These are phyloP conservation scores for Umbelopsis sp. DNA, from an alignment of 192 early-diverging fungal genomes.

Conservation along the genomic window DNA sequence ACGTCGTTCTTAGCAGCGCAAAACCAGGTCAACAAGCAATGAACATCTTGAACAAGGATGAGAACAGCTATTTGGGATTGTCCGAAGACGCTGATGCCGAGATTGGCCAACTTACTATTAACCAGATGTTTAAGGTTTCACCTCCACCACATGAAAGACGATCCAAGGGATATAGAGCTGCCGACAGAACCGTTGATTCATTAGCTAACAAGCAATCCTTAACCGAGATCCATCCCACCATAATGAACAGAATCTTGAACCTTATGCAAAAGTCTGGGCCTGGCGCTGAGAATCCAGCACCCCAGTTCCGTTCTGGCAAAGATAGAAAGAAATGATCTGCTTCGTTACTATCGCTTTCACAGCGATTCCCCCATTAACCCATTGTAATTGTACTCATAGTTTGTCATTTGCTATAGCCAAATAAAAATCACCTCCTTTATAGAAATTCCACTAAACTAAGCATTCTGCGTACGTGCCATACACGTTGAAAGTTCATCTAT, in stretches of 20 bases:
- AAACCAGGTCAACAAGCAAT: constrained; percentile 7
- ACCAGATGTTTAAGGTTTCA: background rate
- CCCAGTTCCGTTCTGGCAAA: background rate
- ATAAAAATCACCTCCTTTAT: background rate
- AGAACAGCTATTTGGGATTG: background rate
- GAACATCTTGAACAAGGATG: background rate
- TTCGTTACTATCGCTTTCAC: background rate
- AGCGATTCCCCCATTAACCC: constrained; percentile 5
- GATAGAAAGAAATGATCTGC: background rate
- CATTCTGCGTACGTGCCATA: too few relatives aligned
- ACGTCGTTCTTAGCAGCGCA: constrained; percentile 26
- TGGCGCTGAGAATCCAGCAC: background rate
- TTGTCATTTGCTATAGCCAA: constrained; percentile 3
- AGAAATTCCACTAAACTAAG: background rate
- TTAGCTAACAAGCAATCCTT: background rate
- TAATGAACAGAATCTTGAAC: constrained; percentile 11
- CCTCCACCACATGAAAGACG: background rate
- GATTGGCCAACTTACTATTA: background rate
- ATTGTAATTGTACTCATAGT: constrained; percentile 20
- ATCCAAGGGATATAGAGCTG: background rate
- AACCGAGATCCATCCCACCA: background rate
- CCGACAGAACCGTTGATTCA: background rate
- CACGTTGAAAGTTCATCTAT: too few relatives aligned
- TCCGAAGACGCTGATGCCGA: background rate
- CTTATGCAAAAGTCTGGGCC: constrained; percentile 8